Evolutionary conservation across 73 alveolate genomes (phyloP), one percentile per base, ranked within the genome.

Genomic region (Stentor coeruleus): DNA sequence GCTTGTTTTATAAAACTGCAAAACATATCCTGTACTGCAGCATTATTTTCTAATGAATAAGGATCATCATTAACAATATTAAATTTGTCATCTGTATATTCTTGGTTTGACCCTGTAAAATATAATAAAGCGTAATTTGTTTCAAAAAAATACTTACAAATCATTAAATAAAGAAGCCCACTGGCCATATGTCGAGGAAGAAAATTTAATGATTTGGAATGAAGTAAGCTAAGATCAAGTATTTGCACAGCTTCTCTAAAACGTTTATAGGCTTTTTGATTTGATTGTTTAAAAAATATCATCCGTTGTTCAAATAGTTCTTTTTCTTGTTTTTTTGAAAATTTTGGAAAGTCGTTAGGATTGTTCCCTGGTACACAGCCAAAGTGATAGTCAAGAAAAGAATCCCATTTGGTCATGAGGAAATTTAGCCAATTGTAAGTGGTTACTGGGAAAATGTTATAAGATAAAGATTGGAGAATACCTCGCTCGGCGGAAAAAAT

Each of bases 391-490:
- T 75, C 72, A 1, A 75, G 40, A 33, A 75, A 75, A 20, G 26
- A 14, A 39, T 85, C 91, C 91, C 91, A 85, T 58, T 85, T 30
- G 1, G 90, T 81, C 60, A 85, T 31, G 60, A 81, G 82, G 89
- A 36, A 66, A 30, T 66, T 66, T 66, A 36, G 0, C 20, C 38
- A 66, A 66, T 66, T 36, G 81, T 33, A 66, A 2, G 26, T 66
- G 14, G 81, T 66, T 20, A 30, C 81, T 66, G 81, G 81, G 35
- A 33, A 33, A 30, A 30, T 33, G 30, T 15, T 20, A 20, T 57
- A 66, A 2, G 30, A 30, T 33, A 66, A 36, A 15, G 14, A 28
- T 66, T 66, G 38, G 30, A 66, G 81, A n/a, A 66, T 66, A 33
- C 14, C 14, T 2, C 20, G 14, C 49, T 66, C 81, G 20, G 49